phyloP scores from a whole-genome alignment of 306 rosid genomes.

The Quercus agrifolia region DNA sequence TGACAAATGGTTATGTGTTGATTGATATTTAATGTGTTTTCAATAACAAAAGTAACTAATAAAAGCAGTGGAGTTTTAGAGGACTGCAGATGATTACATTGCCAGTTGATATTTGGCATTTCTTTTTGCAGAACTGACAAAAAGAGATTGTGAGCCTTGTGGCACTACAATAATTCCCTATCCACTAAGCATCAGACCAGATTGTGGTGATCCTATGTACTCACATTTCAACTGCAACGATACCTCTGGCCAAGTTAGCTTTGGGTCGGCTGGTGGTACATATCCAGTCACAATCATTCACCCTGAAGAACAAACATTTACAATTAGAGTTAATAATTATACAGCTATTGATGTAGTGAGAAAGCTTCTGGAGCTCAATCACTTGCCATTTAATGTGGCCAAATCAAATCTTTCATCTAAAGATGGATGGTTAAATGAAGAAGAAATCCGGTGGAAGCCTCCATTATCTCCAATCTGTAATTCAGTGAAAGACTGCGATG shows the following conservation, averaged over 20 bases:
- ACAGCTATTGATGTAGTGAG: neutral
- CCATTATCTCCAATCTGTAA: conserved; percentile 9
- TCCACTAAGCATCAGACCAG: conserved; percentile 9
- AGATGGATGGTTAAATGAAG: neutral
- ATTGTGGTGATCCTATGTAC: conserved; percentile 23
- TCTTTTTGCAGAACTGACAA: neutral
- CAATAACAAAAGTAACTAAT: too few species aligned
- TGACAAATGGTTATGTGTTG: too few species aligned
- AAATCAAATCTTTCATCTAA: neutral
- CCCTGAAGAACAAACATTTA: neutral
- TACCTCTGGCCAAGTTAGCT: neutral
- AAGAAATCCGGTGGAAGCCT: conserved; percentile 11
- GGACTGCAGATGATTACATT: neutral
- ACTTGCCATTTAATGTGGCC: neutral
- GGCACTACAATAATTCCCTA: conserved; percentile 20
- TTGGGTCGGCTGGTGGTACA: neutral
- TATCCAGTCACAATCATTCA: conserved; percentile 9
- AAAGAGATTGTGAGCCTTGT: conserved; percentile 9
- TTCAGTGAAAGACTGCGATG: neutral
- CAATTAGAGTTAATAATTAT: neutral
- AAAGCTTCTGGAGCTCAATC: neutral
- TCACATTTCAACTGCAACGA: neutral
- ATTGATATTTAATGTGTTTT: too few species aligned
- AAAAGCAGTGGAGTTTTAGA: neutral
- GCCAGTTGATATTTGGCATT: neutral